phyloP scores from a whole-genome alignment of 805 yeast genomes.

The Kregervanrija fluxuum region DNA sequence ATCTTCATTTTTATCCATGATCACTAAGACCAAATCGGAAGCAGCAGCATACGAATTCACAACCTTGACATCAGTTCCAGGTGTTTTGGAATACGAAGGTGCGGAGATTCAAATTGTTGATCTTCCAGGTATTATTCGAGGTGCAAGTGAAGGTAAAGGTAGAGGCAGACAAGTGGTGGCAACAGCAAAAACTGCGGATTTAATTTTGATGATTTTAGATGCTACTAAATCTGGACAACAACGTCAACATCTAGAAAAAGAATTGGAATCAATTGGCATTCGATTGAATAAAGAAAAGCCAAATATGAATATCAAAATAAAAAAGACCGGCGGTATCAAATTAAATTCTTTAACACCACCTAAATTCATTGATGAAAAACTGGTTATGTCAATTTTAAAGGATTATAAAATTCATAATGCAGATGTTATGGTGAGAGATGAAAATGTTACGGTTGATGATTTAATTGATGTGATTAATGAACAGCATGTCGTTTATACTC shows the following conservation, averaged over 20 bases:
- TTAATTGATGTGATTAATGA: constrained; percentile 88
- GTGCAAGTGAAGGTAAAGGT: constrained; percentile 96
- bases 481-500: constrained; percentile 78
- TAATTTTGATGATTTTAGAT: constrained; percentile 88
- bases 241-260: constrained; percentile 77
- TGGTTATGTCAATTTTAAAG: constrained; percentile 67
- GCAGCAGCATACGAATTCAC: constrained; percentile 95
- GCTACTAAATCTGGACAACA: constrained; percentile 93
- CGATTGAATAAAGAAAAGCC: constrained; percentile 79
- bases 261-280: constrained; percentile 90
- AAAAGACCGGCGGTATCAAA: constrained; percentile 89
- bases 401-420: constrained; percentile 92
- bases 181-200: constrained; percentile 90
- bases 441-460: constrained; percentile 84
- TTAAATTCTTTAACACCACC: constrained; percentile 78
- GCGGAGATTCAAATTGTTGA: constrained; percentile 97
- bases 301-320: constrained; percentile 66
- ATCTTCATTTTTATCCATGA: constrained; percentile 80
- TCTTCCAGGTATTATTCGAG: constrained; percentile 93
- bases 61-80: constrained; percentile 93
- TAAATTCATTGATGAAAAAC: constrained; percentile 70
- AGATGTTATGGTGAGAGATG: constrained; percentile 86
- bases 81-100: constrained; percentile 90
- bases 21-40: constrained; percentile 90
- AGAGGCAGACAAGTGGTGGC: constrained; percentile 96